These are phyloP conservation scores for Porodaedalea pini DNA, from an alignment of 1,284 basidiomycete species.

Conservation along the genomic window DNA sequence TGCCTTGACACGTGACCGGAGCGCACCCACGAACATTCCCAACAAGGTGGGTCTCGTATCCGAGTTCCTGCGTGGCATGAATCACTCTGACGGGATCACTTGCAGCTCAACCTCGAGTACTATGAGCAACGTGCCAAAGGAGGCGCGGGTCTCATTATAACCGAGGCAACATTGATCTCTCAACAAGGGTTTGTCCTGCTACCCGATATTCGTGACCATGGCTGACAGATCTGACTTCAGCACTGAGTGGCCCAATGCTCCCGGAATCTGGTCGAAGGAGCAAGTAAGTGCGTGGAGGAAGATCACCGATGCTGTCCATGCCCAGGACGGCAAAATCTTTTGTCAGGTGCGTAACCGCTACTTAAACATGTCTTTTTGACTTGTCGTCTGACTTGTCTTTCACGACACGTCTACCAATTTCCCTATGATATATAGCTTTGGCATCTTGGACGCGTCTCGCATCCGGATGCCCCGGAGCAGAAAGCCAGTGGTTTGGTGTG, in stretches of 20 bases:
- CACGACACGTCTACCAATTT: too few relatives aligned
- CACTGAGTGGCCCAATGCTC: constrained; percentile 30
- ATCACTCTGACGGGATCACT: background rate
- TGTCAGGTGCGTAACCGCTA: constrained; percentile 36
- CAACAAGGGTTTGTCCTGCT: constrained; percentile 37
- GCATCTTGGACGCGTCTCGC: constrained; percentile 34
- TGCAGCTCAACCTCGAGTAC: constrained; percentile 38
- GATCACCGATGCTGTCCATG: constrained; percentile 41
- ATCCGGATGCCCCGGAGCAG: constrained; percentile 28
- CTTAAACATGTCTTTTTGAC: background rate
- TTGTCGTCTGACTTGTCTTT: background rate
- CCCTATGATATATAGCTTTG: background rate
- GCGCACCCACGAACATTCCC: constrained; percentile 32
- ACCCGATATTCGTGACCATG: background rate
- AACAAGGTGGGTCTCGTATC: constrained; percentile 25
- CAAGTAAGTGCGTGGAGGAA: constrained; percentile 37
- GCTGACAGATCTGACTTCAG: constrained; percentile 18
- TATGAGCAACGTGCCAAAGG: constrained; percentile 42
- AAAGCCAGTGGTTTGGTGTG: constrained; percentile 25
- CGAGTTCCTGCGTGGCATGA: background rate
- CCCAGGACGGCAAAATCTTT: constrained; percentile 38
- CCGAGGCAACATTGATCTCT: constrained; percentile 40
- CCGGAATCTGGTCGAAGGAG: constrained; percentile 35
- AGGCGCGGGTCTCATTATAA: constrained; percentile 41
- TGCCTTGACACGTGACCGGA: constrained; percentile 35